Conservation (phyloP, 208 protist genomes). For the Wallacemonas sp. region DNA sequence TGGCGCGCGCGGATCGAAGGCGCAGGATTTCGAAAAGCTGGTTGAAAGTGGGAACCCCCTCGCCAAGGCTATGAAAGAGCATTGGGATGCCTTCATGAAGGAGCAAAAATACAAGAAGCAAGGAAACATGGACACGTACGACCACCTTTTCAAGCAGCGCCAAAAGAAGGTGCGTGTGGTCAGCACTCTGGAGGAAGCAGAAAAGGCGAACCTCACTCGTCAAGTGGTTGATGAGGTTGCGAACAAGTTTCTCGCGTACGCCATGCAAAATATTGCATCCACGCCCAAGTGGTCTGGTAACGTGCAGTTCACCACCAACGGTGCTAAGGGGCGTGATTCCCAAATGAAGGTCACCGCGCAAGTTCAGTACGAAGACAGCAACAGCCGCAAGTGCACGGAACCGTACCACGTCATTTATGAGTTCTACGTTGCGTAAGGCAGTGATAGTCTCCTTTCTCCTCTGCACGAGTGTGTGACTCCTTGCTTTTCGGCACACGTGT, state of each 20-base stretch:
- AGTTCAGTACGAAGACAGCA: conserved; percentile 48
- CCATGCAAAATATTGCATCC: conserved; percentile 20
- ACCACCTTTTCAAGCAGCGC: conserved; percentile 9
- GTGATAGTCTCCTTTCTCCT: background rate
- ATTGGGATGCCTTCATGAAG: conserved; percentile 10
- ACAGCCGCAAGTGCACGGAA: conserved; percentile 64
- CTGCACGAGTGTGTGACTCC: background rate
- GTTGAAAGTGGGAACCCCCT: conserved; percentile 6
- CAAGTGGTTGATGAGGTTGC: conserved; percentile 76
- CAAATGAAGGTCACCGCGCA: conserved; percentile 55
- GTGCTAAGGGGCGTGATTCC: conserved; percentile 50
- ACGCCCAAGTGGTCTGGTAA: conserved; percentile 82
- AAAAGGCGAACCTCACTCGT: conserved; percentile 74
- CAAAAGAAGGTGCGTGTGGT: background rate
- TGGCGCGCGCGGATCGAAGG: background rate
- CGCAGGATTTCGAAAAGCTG: conserved; percentile 4
- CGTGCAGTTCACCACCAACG: conserved; percentile 79
- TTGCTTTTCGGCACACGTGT: background rate
- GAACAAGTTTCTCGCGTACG: conserved; percentile 61
- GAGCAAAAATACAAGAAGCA: conserved; percentile 17
- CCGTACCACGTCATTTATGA: conserved; percentile 69
- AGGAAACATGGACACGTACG: conserved; percentile 15
- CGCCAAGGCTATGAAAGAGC: conserved; percentile 5
- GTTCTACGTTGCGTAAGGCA: conserved; percentile 18
- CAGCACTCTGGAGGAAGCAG: conserved; percentile 14